Evolutionary conservation across 345 rosid genomes (phyloP).

Genomic region (Pugionium dolabratum): DNA sequence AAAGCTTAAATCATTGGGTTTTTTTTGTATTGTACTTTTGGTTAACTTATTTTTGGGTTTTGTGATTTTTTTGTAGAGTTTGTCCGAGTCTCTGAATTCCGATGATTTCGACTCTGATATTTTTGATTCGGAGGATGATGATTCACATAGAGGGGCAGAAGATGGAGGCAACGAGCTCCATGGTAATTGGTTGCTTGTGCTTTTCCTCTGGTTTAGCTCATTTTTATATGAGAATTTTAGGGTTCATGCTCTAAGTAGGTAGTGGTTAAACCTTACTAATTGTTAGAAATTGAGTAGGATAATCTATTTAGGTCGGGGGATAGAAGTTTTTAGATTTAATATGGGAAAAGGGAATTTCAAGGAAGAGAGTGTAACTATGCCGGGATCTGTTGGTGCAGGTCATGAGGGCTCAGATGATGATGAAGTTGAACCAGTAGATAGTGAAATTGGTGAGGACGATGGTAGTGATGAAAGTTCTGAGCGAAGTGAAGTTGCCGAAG

Average conservation of each 20-base stretch:
- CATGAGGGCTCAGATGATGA: constrained; percentile 19
- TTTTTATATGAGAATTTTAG: constrained; percentile 2
- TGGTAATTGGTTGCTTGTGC: constrained; percentile 42
- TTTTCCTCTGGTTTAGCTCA: constrained; percentile 12
- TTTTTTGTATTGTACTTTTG: not conserved
- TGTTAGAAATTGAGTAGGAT: not conserved
- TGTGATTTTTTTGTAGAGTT: constrained; percentile 37
- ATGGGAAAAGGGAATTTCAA: not conserved
- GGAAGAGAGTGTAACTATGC: constrained; percentile 22
- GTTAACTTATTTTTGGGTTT: not conserved
- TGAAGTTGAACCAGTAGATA: constrained; percentile 47
- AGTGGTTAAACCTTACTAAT: too few relatives aligned
- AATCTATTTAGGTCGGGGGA: too few relatives aligned
- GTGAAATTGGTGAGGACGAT: constrained; percentile 41
- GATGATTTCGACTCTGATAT: constrained; percentile 47
- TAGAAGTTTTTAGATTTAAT: not conserved
- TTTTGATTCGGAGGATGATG: constrained; percentile 46
- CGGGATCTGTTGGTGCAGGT: constrained; percentile 21
- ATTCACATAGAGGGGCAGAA: constrained; percentile 36
- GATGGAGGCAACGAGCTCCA: constrained; percentile 46
- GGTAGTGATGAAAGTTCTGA: constrained; percentile 49
- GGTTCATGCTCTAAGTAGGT: not conserved
- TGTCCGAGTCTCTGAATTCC: constrained; percentile 46
- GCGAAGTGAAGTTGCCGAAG: constrained; percentile 58
- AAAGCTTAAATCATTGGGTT: constrained; percentile 5